Percentiles rank a stretch among this genome's conserved stretches.
phyloP scores from a whole-genome alignment of 2,329 filamentous ascomycete species.

The Neurospora crassa region DNA sequence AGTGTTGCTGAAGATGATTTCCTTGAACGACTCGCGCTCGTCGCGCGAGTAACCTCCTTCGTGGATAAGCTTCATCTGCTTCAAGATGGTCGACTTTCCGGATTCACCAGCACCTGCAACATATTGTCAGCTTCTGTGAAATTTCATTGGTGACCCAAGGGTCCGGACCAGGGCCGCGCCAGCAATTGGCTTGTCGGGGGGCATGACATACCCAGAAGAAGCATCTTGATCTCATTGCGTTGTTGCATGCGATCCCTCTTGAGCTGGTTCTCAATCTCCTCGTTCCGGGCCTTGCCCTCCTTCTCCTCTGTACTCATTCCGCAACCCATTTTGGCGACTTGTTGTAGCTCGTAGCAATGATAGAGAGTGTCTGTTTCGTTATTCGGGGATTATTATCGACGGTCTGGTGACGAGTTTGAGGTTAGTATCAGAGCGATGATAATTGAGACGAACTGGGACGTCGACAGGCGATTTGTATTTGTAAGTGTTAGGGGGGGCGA shows the following conservation, averaged over 20 bases:
- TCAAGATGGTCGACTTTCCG: conserved; percentile 87
- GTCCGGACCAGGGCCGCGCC: not conserved
- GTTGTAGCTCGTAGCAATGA: conserved; percentile 9
- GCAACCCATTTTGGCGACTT: conserved; percentile 81
- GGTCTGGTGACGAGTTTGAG: not conserved
- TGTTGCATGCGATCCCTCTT: conserved; percentile 98
- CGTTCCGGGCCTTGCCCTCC: conserved; percentile 99
- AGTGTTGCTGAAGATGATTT: conserved; percentile 63
- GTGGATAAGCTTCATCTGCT: conserved; percentile 99
- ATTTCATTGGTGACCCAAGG: not conserved
- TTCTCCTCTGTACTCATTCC: conserved; percentile 99
- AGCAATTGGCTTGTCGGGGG: not conserved
- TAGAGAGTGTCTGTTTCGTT: conserved; percentile 10
- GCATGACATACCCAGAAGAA: conserved; percentile 72
- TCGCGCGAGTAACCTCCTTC: conserved; percentile 98
- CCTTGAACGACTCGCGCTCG: conserved; percentile 60
- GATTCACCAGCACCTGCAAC: conserved; percentile 86
- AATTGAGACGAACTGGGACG: not conserved
- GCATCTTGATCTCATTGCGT: conserved; percentile 99
- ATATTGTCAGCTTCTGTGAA: conserved; percentile 15
- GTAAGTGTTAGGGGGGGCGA: not conserved
- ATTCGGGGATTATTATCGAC: conserved; percentile 10
- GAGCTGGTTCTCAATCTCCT: conserved; percentile 99
- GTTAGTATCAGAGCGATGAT: not conserved
- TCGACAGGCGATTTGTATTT: not conserved